Percentiles rank a stretch among this genome's conserved stretches.
Conservation (phyloP, 257 asterid species). For the Haberlea rhodopensis region DNA sequence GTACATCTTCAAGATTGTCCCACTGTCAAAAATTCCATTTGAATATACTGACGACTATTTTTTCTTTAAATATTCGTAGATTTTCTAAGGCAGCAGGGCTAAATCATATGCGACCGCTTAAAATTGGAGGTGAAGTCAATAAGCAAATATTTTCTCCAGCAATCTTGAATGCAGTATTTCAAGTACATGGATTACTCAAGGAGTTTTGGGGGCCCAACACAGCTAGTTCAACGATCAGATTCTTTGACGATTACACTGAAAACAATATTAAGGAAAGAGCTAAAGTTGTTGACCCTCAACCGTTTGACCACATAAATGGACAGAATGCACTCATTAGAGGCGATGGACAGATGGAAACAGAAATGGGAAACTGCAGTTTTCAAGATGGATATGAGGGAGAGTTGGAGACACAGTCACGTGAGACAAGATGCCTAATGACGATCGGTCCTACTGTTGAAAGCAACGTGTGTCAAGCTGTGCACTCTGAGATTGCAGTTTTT, state of each 20-base stretch:
- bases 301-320: not conserved
- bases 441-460: slow-evolving; percentile 31
- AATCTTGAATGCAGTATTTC: slow-evolving; percentile 26
- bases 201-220: not conserved
- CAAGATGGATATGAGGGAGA: slow-evolving; percentile 29
- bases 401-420: slow-evolving; percentile 33
- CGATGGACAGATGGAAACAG: slow-evolving; percentile 41
- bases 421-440: slow-evolving; percentile 11
- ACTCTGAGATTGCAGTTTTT: too few relatives aligned
- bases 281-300: not conserved
- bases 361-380: slow-evolving; percentile 29
- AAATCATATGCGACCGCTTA: not conserved
- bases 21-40: not conserved
- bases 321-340: slow-evolving; percentile 13
- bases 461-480: slow-evolving; percentile 39
- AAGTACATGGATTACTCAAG: slow-evolving; percentile 15
- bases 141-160: slow-evolving; percentile 21
- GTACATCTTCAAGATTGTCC: not conserved
- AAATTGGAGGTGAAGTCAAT: slow-evolving; percentile 13
- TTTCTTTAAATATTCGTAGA: slow-evolving; percentile 4
- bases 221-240: slow-evolving; percentile 9
- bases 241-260: slow-evolving; percentile 17
- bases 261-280: slow-evolving; percentile 15
- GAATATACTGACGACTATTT: not conserved
- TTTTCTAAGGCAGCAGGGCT: slow-evolving; percentile 26